Evolutionary conservation across 1,284 basidiomycete genomes (phyloP).

Genomic region (Phylloboletellus chloephorus): DNA sequence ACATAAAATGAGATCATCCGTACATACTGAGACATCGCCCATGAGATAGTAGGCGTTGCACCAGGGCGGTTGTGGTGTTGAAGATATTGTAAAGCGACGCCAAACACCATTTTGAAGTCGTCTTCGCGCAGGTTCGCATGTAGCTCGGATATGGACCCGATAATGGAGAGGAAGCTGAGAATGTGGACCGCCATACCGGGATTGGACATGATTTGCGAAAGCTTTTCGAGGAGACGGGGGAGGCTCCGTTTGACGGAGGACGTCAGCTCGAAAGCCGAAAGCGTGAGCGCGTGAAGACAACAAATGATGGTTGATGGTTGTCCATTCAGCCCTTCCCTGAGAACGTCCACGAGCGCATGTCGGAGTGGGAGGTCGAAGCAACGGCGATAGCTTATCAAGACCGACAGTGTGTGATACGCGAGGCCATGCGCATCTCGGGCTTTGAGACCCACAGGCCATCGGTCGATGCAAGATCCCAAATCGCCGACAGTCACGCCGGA

Average conservation of each 20-base stretch:
- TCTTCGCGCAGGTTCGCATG: slow-evolving; percentile 92
- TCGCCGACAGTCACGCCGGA: slow-evolving; percentile 58
- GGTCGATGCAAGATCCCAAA: slow-evolving; percentile 55
- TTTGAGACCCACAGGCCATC: slow-evolving; percentile 62
- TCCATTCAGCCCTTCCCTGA: slow-evolving; percentile 77
- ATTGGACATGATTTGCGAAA: slow-evolving; percentile 93
- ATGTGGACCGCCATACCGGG: slow-evolving; percentile 94
- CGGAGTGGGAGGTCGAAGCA: slow-evolving; percentile 70
- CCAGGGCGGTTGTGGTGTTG: slow-evolving; percentile 81
- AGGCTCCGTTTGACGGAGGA: slow-evolving; percentile 80
- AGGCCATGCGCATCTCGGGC: slow-evolving; percentile 83
- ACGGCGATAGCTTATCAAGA: slow-evolving; percentile 83
- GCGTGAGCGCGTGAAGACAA: slow-evolving; percentile 85
- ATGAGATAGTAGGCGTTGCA: slow-evolving; percentile 59
- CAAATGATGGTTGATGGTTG: slow-evolving; percentile 83
- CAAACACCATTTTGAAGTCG: slow-evolving; percentile 94
- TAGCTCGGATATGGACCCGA: slow-evolving; percentile 75
- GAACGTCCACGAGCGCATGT: slow-evolving; percentile 78
- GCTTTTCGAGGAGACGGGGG: slow-evolving; percentile 78
- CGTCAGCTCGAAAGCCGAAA: slow-evolving; percentile 87
- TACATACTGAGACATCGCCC: slow-evolving; percentile 93
- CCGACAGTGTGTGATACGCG: slow-evolving; percentile 84
- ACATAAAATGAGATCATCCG: slow-evolving; percentile 90
- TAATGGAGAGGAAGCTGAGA: slow-evolving; percentile 85
- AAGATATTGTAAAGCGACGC: slow-evolving; percentile 92